A percentile compares a stretch with the other conserved stretches of the same genome.
Conservation (phyloP, 108 stramenopile species). For the Cyclostephanos tholiformis region DNA sequence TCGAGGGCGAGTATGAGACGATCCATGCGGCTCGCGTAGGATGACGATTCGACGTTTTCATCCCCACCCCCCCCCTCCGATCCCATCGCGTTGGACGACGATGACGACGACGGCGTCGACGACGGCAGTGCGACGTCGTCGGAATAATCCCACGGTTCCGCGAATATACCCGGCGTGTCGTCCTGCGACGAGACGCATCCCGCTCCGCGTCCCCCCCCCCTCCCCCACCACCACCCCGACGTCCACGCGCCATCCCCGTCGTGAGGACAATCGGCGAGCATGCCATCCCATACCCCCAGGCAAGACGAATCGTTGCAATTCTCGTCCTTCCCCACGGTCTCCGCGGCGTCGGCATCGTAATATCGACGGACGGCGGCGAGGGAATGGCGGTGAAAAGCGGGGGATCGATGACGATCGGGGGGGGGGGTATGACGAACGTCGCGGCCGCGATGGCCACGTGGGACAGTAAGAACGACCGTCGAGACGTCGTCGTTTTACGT, state of each 20-base stretch:
- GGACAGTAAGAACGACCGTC: too few relatives aligned
- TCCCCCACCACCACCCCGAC: slow-evolving; percentile 2
- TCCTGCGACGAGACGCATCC: slow-evolving; percentile 83
- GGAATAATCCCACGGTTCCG: slow-evolving; percentile 80
- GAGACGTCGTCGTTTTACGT: too few relatives aligned
- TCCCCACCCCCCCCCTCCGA: too few relatives aligned
- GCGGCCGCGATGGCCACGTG: not conserved
- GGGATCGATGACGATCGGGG: not conserved
- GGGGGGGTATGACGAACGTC: not conserved
- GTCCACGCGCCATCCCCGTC: too few relatives aligned
- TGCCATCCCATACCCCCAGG: slow-evolving; percentile 88
- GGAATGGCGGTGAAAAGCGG: not conserved
- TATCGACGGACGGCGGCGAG: not conserved
- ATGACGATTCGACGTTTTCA: not conserved
- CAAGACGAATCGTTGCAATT: slow-evolving; percentile 69
- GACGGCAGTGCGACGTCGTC: slow-evolving; percentile 21
- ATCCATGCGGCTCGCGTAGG: slow-evolving; percentile 56
- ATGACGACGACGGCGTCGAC: not conserved
- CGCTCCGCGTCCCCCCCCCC: slow-evolving; percentile 43
- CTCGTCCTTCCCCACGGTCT: slow-evolving; percentile 83
- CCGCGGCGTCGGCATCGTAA: slow-evolving; percentile 46
- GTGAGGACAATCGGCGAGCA: slow-evolving; percentile 81
- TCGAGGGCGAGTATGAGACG: slow-evolving; percentile 58
- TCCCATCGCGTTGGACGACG: too few relatives aligned
- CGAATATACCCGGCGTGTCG: slow-evolving; percentile 80